Evolutionary conservation across 2,329 filamentous ascomycete genomes (phyloP), one percentile per base, ranked within the genome.

Genomic region (Colletotrichum viniferum): DNA sequence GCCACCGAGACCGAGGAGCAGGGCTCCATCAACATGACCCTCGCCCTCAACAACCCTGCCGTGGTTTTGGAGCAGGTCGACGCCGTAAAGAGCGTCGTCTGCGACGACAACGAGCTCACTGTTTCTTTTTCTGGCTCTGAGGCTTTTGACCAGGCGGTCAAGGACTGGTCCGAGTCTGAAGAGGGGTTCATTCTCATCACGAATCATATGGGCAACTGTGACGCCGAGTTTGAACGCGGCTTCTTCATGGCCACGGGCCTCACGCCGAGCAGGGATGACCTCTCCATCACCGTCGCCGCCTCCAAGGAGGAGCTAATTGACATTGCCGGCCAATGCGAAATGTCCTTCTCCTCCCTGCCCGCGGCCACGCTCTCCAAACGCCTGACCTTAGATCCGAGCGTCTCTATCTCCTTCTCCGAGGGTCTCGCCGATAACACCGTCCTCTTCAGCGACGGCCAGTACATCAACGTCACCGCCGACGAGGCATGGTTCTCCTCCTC

Each of bases 151-250:
- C 63, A 79, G 64, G 77, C 78, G 24, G 70, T 79, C 12, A 56
- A 63, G 21, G 58, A 76, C 60, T 80, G 79, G 79, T 56, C 67
- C 32, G 55, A 62, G 18, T 70, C 71, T 16, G 72, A 76, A 2
- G 67, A 76, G 55, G 73, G 74, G n/a, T 78, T 87, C 48, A 79
- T 86, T 55, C 77, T 87, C 65, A 82, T 87, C 75, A 87, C 86
- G 16, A 87, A 86, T 79, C 83, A 87, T 78, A 70, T 84, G 24
- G 85, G 84, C 34, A 81, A 85, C 73, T 87, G 86, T 73, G 84
- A 86, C 71, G 77, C 78, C n/a, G 80, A 83, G 69, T 79, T 83
- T 26, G 84, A 87, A 79, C 82, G 85, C 38, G 83, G 84, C 21
- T 83, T 86, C 77, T 86, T 86, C 77, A 69, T 84, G 8, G 82